Percentiles rank a stretch among this genome's conserved stretches.
Conservation (phyloP, 345 rosid species). For the Populus nigra region DNA sequence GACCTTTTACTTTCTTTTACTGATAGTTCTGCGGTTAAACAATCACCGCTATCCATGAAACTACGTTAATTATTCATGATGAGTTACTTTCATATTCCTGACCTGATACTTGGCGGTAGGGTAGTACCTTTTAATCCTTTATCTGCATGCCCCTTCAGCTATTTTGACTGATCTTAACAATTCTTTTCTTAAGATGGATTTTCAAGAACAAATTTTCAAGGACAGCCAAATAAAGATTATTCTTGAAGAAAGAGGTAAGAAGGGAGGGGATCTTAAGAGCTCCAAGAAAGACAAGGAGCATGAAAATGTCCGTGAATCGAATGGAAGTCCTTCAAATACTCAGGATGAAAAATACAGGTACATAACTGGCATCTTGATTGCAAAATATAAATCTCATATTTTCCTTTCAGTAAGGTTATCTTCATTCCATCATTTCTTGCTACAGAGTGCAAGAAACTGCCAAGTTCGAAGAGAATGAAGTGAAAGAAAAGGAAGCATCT, state of each 20-base stretch:
- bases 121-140: not conserved
- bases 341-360: not conserved
- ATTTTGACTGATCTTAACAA: not conserved
- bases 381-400: not conserved
- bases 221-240: constrained; percentile 28
- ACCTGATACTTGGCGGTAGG: not conserved
- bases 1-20: not conserved
- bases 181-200: constrained; percentile 46
- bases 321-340: constrained; percentile 20
- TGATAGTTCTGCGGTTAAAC: not conserved
- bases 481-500: not conserved
- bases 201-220: constrained; percentile 31
- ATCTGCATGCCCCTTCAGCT: not conserved
- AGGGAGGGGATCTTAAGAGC: constrained; percentile 64
- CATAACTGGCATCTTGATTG: not conserved
- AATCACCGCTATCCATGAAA: not conserved
- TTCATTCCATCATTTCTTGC: not conserved
- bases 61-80: not conserved
- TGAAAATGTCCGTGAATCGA: constrained; percentile 41
- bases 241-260: constrained; percentile 45
- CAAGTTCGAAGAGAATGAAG: not conserved
- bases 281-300: constrained; percentile 49
- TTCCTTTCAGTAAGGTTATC: not conserved
- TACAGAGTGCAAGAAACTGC: not conserved
- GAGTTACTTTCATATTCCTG: not conserved